Evolutionary conservation across 192 early-diverging fungal species (phyloP).

Genomic region (Umbelopsis ramanniana): DNA sequence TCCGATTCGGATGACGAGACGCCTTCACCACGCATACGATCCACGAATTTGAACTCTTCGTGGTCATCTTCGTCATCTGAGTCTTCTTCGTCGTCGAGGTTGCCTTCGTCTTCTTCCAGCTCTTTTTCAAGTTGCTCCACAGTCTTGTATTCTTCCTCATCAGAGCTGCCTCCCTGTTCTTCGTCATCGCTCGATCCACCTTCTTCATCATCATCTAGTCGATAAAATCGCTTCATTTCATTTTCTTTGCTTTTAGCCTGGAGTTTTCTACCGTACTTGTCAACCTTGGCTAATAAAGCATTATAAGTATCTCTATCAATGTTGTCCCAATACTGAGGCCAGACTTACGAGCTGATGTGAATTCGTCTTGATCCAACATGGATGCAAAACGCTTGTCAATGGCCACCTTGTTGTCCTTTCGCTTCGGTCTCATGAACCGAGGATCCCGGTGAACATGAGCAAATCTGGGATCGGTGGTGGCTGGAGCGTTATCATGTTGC

Average conservation of each 20-base stretch:
- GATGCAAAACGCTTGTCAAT: slow-evolving; percentile 87
- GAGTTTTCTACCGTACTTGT: slow-evolving; percentile 75
- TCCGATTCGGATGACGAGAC: slow-evolving; percentile 66
- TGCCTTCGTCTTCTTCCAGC: slow-evolving; percentile 42
- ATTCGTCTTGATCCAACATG: slow-evolving; percentile 77
- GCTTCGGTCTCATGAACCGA: slow-evolving; percentile 73
- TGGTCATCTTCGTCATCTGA: slow-evolving; percentile 27
- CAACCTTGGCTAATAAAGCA: slow-evolving; percentile 61
- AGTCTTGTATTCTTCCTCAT: slow-evolving; percentile 40
- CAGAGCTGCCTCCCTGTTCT: slow-evolving; percentile 36
- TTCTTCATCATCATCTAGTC: slow-evolving; percentile 60
- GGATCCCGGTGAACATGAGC: slow-evolving; percentile 81
- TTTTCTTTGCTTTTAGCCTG: slow-evolving; percentile 47
- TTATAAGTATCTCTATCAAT: neutral
- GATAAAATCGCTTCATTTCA: slow-evolving; percentile 79
- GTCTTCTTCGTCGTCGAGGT: slow-evolving; percentile 42
- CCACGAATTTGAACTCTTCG: slow-evolving; percentile 31
- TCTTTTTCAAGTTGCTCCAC: slow-evolving; percentile 45
- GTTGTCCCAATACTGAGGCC: neutral
- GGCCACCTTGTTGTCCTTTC: slow-evolving; percentile 80
- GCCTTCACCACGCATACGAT: slow-evolving; percentile 84
- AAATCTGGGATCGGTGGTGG: slow-evolving; percentile 77
- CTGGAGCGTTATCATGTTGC: slow-evolving; percentile 9
- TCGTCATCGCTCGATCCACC: slow-evolving; percentile 37
- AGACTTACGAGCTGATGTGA: slow-evolving; percentile 56